phyloP scores from a whole-genome alignment of 2,329 filamentous ascomycete species.

The Ustulina deusta region DNA sequence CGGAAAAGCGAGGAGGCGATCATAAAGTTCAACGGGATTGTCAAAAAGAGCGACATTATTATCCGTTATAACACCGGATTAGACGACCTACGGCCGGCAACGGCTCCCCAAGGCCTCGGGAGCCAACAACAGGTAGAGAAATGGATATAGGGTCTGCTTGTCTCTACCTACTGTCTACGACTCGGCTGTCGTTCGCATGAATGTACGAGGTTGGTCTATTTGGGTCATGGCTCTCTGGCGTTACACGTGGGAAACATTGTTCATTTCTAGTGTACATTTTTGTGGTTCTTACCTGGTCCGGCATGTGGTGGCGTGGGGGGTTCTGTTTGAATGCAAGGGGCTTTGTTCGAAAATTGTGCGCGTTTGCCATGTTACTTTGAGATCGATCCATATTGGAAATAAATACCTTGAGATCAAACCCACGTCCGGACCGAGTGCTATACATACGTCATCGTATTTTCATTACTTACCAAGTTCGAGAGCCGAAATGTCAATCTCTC shows the following conservation, averaged over 20 bases:
- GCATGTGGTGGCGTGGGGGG: slow-evolving; percentile 22
- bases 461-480: background rate
- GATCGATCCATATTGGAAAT: background rate
- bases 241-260: slow-evolving; percentile 7
- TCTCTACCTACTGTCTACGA: background rate
- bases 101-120: slow-evolving; percentile 5
- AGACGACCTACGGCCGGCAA: slow-evolving; percentile 19
- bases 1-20: slow-evolving; percentile 37
- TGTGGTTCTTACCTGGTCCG: slow-evolving; percentile 17
- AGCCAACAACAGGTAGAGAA: slow-evolving; percentile 27
- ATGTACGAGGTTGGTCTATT: slow-evolving; percentile 5
- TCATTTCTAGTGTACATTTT: slow-evolving; percentile 22
- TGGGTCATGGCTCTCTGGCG: slow-evolving; percentile 13
- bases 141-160: slow-evolving; percentile 35
- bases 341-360: slow-evolving; percentile 9
- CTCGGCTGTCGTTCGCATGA: background rate
- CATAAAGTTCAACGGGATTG: slow-evolving; percentile 31
- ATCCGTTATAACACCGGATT: slow-evolving; percentile 24
- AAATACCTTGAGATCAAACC: background rate
- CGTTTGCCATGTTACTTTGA: slow-evolving; percentile 2
- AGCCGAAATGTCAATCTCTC: background rate
- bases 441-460: slow-evolving; percentile 4
- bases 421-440: background rate
- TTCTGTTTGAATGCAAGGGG: background rate
- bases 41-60: slow-evolving; percentile 31